phyloP scores from a whole-genome alignment of 306 rosid species.

The Vachellia pachyceras region DNA sequence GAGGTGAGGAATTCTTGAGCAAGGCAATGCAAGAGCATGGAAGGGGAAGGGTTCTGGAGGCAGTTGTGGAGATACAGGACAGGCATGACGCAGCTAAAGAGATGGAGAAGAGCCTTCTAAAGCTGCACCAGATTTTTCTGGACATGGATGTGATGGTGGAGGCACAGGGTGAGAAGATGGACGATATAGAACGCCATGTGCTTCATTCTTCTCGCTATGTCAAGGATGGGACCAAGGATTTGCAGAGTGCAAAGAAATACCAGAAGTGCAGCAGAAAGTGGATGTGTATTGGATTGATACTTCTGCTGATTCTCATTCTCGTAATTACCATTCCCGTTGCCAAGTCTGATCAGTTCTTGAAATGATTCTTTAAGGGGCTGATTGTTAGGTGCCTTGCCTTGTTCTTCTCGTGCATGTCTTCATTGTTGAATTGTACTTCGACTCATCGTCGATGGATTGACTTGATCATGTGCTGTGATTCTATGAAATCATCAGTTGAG shows the following conservation, averaged over 20 bases:
- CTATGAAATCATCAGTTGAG: neutral
- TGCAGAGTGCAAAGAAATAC: slow-evolving; percentile 58
- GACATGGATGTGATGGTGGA: slow-evolving; percentile 98
- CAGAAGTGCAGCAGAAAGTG: slow-evolving; percentile 74
- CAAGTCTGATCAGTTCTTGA: slow-evolving; percentile 60
- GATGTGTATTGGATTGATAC: slow-evolving; percentile 68
- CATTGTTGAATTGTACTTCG: slow-evolving; percentile 26
- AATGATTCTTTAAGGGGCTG: neutral
- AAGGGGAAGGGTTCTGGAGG: slow-evolving; percentile 80
- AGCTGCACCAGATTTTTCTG: slow-evolving; percentile 82
- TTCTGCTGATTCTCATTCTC: slow-evolving; percentile 63
- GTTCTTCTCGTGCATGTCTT: neutral
- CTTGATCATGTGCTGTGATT: neutral
- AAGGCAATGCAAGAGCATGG: slow-evolving; percentile 75
- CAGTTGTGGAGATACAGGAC: slow-evolving; percentile 87
- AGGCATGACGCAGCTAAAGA: slow-evolving; percentile 79
- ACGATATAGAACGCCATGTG: slow-evolving; percentile 87
- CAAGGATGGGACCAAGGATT: slow-evolving; percentile 68
- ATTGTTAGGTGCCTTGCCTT: neutral
- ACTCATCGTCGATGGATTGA: slow-evolving; percentile 32
- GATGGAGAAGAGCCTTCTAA: slow-evolving; percentile 77
- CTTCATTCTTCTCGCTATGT: slow-evolving; percentile 76
- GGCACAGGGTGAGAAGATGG: slow-evolving; percentile 93
- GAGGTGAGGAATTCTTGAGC: slow-evolving; percentile 62
- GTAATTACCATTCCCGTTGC: slow-evolving; percentile 60